Base-by-base conservation (phyloP, 1,284 basidiomycete genomes). In the Earliella scabrosa region DNA sequence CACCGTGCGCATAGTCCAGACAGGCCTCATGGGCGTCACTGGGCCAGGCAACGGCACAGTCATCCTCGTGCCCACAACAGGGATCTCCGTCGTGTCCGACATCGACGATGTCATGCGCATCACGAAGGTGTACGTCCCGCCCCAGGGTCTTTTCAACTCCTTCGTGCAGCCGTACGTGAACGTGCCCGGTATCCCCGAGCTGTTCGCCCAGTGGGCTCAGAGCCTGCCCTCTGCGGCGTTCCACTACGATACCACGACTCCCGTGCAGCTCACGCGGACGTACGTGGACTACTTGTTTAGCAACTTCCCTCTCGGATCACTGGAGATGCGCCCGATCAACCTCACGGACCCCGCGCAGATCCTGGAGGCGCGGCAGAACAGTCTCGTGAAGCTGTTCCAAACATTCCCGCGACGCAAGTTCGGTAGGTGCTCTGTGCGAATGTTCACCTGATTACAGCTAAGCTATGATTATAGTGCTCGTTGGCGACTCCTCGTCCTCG, bases 161-260 rank as follows among this genome's bases (percentile, higher is more conserved):
- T 71, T 72, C 55, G 68, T 68, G 18, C 59, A 68, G 55, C 67
- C 67, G 9, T 72, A 68, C 55, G 65, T 68, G 3, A 68, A 67
- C 56, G 65, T 70, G 29, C 64, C 68, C 35, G 66, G 65, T 16
- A 64, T 72, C 41, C 65, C 69, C 14, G 69, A 67, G 36, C 61
- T 71, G 8, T 70, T 63, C 61, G 61, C 63, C 35, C 58, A 65
- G 45, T 71, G 70, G 69, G 59, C 59, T 32, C 55, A 63, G 52
- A 60, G 50, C 10, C 61, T 70, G 3, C 66, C 67, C 9, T 54
- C 62, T 23, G 66, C 57, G 24, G 67, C 70, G 16, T 72, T 72
- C 64, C 70, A 72, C 56, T 71, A 72, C 55, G 69, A 71, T 54
- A 72, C 70, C 4, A 72, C 69, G n/a, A 71, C 70, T 32, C 70